These are phyloP conservation scores for Anthoceros angustus DNA, from an alignment of 225 moss, liverwort and hornwort species.

Conservation along the genomic window DNA sequence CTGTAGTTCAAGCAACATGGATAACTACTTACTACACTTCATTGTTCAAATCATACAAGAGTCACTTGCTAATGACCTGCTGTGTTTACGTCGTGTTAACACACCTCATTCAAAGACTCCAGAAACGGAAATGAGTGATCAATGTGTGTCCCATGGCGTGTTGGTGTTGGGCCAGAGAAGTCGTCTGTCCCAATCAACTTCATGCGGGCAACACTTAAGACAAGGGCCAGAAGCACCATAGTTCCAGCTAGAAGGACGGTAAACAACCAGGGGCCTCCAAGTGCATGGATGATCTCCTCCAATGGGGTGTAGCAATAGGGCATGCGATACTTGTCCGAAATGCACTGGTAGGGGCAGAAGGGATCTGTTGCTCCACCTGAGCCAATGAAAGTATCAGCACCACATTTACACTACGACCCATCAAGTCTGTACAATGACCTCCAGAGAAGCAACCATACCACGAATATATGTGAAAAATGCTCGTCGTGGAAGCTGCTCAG, in stretches of 20 bases:
- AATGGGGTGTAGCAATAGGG: slow-evolving; percentile 90
- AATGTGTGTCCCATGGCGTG: slow-evolving; percentile 56
- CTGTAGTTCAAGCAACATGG: slow-evolving; percentile 1
- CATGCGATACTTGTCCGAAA: slow-evolving; percentile 77
- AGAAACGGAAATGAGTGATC: slow-evolving; percentile 91
- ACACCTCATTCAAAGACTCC: slow-evolving; percentile 94
- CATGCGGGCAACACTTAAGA: slow-evolving; percentile 88
- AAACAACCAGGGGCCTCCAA: slow-evolving; percentile 89
- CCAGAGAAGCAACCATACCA: slow-evolving; percentile 20
- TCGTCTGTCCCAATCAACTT: slow-evolving; percentile 92
- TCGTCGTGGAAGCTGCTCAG: slow-evolving; percentile 55
- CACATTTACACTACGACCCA: background rate
- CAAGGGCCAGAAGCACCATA: slow-evolving; percentile 74
- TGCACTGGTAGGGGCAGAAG: slow-evolving; percentile 61
- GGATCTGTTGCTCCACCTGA: slow-evolving; percentile 67
- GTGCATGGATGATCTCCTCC: slow-evolving; percentile 78
- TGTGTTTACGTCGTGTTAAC: background rate
- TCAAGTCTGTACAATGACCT: no score
- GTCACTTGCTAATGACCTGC: background rate
- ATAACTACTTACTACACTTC: background rate
- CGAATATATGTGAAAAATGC: slow-evolving; percentile 66
- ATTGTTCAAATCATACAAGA: background rate
- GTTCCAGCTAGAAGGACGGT: slow-evolving; percentile 64
- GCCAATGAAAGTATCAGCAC: slow-evolving; percentile 5
- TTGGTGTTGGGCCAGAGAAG: slow-evolving; percentile 77